Base-by-base conservation (phyloP, 352 stramenopile species). In the Pythium periplocum region DNA sequence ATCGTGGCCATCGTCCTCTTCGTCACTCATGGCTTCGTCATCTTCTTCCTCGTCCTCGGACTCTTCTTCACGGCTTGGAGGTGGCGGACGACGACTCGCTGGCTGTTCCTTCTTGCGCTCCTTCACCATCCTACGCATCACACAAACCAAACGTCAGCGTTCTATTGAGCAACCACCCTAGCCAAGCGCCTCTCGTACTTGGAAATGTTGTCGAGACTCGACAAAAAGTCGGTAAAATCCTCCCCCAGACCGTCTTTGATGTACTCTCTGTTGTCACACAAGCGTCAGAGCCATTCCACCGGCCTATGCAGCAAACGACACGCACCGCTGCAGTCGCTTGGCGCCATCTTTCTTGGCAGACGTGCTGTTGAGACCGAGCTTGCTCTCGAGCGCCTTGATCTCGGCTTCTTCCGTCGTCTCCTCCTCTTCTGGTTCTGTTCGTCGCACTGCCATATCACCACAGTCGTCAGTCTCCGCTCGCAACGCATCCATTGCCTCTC, bases 201-300 rank as follows among this genome's bases (percentile, higher is more conserved):
- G 44, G 83, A 90, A 52, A 93, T 87, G 45, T 78, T 75, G 57
- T 90, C 78, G 32, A 93, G 55, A 37, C 68, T 73, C 32, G 59
- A 71, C 34, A 93, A 59, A 67, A 93, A 93, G 44, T 89, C 81
- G 34, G 70, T 70, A 69, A 93, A 93, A 55, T 93, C 83, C 40
- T 88, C 78, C 34, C 83, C 83, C 9, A 93, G 48, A 33, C 83
- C 83, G 53, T 93, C 83, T 34, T 83, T 85, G 40, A 72, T 69
- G 63, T 84, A 93, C 59, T 93, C 83, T 42, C 81, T 92, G 49
- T 4, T 34, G 10, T 67, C 48, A 53, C 11, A 40, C 49, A 61
- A 34, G 59, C 47, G 42, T 31, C 37, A 45, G 17, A 8, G 2
- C n/a, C 31, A 42, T 33, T 34, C 17, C 17, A 26, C 17, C 17